These are phyloP conservation scores for Pleoardoris graminearum DNA, from an alignment of 2,329 filamentous ascomycete genomes.

Conservation along the genomic window DNA sequence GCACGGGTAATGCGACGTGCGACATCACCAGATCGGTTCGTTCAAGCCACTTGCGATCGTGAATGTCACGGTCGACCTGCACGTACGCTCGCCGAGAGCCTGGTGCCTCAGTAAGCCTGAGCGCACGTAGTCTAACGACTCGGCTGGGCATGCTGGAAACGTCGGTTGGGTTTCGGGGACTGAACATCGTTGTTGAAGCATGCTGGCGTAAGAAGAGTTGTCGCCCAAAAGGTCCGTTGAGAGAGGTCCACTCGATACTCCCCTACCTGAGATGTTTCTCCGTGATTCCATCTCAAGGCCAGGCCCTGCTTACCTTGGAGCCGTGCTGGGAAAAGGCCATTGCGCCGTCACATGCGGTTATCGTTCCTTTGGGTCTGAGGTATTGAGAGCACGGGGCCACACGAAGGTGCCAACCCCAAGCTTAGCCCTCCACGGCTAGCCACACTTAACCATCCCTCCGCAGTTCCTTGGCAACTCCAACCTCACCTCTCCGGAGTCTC, in stretches of 20 bases:
- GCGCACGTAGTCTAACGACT: neutral
- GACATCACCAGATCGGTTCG: neutral
- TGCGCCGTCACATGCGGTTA: neutral
- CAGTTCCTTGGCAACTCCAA: neutral
- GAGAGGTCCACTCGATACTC: neutral
- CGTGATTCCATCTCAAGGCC: neutral
- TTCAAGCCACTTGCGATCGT: neutral
- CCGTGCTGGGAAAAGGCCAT: neutral
- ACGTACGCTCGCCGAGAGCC: neutral
- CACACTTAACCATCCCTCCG: neutral
- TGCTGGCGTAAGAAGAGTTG: neutral
- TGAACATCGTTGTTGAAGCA: neutral
- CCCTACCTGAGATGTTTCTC: neutral
- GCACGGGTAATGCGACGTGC: neutral
- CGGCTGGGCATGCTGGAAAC: neutral
- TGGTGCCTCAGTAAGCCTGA: neutral
- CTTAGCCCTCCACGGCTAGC: neutral
- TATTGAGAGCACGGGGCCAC: no score
- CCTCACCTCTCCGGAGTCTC: neutral
- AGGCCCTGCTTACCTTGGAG: neutral
- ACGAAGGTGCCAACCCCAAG: no score
- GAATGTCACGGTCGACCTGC: neutral
- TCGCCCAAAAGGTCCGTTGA: neutral
- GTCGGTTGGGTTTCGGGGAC: neutral
- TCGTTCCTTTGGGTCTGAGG: neutral